Percentiles rank a stretch among this genome's conserved stretches.
phyloP scores from a whole-genome alignment of 1,139 yeast genomes.

The Yamadazyma jaroonii region DNA sequence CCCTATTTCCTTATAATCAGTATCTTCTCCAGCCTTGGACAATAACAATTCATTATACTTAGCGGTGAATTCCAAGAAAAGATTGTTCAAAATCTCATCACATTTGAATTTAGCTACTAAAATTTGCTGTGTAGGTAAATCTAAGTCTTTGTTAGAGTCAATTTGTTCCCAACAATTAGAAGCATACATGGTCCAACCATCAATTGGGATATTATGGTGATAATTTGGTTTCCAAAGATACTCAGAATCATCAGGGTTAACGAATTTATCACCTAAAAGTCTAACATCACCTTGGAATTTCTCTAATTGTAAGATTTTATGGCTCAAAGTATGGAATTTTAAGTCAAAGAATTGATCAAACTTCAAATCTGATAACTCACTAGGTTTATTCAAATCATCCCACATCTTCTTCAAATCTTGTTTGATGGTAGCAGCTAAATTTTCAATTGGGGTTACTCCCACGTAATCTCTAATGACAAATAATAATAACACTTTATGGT shows the following conservation, averaged over 20 bases:
- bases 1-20: constrained; percentile 38
- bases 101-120: constrained; percentile 93
- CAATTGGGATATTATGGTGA: constrained; percentile 86
- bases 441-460: constrained; percentile 80
- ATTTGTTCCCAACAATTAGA: constrained; percentile 93
- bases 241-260: constrained; percentile 29
- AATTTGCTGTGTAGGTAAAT: constrained; percentile 94
- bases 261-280: constrained; percentile 59
- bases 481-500: constrained; percentile 69
- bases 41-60: constrained; percentile 25
- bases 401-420: constrained; percentile 77
- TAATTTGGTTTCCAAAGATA: constrained; percentile 65
- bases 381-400: constrained; percentile 74
- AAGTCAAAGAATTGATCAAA: constrained; percentile 82
- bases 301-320: constrained; percentile 78
- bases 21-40: constrained; percentile 10
- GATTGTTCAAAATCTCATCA: constrained; percentile 70
- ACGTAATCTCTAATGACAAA: constrained; percentile 92
- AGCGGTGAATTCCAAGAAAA: constrained; percentile 46
- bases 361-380: constrained; percentile 47
- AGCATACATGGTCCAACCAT: constrained; percentile 94
- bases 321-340: constrained; percentile 78
- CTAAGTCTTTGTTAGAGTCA: constrained; percentile 87
- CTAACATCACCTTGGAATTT: constrained; percentile 66
- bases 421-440: constrained; percentile 64